Percentiles rank a stretch among this genome's conserved stretches.
Conservation (phyloP, 331 rosid genomes). For the Erythrophleum ivorense region DNA sequence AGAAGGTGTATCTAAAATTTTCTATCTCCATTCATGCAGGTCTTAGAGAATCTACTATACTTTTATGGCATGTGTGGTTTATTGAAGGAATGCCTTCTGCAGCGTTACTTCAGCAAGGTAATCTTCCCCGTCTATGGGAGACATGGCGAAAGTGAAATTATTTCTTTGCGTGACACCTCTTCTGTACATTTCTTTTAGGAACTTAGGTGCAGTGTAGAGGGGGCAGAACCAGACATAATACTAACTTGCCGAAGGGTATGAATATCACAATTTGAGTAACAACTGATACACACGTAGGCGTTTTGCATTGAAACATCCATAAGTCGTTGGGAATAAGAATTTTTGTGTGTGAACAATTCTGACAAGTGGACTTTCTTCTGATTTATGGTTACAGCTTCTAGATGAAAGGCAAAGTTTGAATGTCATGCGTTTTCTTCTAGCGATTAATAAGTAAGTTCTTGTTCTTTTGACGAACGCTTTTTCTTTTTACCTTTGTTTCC, state of each 20-base stretch:
- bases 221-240: constrained; percentile 63
- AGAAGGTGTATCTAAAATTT: constrained; percentile 23
- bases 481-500: neutral
- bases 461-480: neutral
- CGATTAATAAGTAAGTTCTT: constrained; percentile 66
- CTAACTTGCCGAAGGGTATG: constrained; percentile 77
- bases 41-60: constrained; percentile 69
- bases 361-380: constrained; percentile 36
- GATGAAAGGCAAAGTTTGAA: constrained; percentile 86
- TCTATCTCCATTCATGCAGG: constrained; percentile 49
- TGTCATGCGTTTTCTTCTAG: constrained; percentile 86
- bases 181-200: constrained; percentile 53
- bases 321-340: neutral
- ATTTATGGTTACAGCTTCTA: constrained; percentile 60
- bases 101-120: constrained; percentile 90
- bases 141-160: neutral
- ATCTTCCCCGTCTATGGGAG: constrained; percentile 10
- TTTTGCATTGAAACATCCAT: constrained; percentile 2
- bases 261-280: constrained; percentile 34
- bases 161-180: constrained; percentile 22
- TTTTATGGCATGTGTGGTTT: constrained; percentile 83
- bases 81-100: constrained; percentile 84
- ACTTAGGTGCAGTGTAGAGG: constrained; percentile 70
- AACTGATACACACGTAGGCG: neutral
- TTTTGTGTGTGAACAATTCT: constrained; percentile 18